Conservation (phyloP, 192 early-diverging fungal genomes). For the Thamnidium elegans region DNA sequence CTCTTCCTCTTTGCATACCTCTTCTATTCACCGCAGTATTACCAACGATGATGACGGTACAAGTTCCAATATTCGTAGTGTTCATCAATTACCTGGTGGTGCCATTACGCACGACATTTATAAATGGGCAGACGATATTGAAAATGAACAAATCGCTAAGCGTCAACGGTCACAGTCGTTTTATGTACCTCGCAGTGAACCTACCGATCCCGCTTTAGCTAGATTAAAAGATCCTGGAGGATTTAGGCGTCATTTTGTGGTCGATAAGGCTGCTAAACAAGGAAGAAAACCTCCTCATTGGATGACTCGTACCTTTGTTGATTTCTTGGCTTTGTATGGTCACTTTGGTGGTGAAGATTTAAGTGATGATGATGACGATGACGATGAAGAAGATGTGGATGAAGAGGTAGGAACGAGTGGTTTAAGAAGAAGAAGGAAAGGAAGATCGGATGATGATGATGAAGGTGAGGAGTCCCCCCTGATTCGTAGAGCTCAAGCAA, state of each 20-base stretch:
- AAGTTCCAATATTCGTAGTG: neutral
- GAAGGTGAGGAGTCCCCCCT: conserved; percentile 37
- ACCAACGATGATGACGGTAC: neutral
- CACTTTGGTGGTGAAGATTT: conserved; percentile 92
- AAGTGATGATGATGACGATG: conserved; percentile 73
- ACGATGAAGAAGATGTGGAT: conserved; percentile 56
- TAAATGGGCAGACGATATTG: conserved; percentile 78
- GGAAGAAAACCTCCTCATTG: conserved; percentile 73
- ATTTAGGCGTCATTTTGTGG: conserved; percentile 86
- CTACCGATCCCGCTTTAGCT: conserved; percentile 34
- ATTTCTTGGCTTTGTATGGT: conserved; percentile 90
- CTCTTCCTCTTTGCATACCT: neutral
- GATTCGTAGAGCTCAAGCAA: conserved; percentile 34
- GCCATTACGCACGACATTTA: conserved; percentile 88
- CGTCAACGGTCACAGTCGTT: conserved; percentile 52
- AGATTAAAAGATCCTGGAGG: conserved; percentile 77
- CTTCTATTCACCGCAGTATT: conserved; percentile 2
- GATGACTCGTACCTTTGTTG: conserved; percentile 89
- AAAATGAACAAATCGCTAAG: conserved; percentile 41
- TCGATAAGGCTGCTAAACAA: conserved; percentile 62
- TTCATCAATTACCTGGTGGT: conserved; percentile 61
- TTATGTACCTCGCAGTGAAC: conserved; percentile 44
- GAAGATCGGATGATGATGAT: conserved; percentile 24
- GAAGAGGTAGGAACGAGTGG: conserved; percentile 83
- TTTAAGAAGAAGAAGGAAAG: conserved; percentile 59